phyloP scores from a whole-genome alignment of 1,284 basidiomycete genomes.

The Apiotrichum gamsii region DNA sequence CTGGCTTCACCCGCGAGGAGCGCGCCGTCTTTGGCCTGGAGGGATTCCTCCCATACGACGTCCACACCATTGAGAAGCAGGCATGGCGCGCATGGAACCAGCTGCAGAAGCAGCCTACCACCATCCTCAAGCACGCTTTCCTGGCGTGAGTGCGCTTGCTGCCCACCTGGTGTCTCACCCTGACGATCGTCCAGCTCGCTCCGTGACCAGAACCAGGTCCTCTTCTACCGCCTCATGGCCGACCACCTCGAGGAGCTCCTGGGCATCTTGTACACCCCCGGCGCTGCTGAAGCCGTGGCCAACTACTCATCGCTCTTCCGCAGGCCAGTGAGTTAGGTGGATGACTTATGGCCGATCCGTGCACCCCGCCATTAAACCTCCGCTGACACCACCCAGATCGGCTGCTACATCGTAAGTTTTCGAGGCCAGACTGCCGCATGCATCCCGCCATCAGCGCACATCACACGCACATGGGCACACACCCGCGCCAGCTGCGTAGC shows the following conservation, averaged over 20 bases:
- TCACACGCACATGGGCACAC: not conserved
- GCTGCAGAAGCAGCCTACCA: slow-evolving; percentile 41
- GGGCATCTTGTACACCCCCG: slow-evolving; percentile 55
- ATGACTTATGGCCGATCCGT: too few relatives aligned
- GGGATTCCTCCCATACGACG: slow-evolving; percentile 67
- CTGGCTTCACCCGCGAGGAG: slow-evolving; percentile 66
- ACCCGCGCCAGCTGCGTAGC: too few relatives aligned
- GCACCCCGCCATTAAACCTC: too few relatives aligned
- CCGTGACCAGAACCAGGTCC: slow-evolving; percentile 57
- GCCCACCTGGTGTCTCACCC: not conserved
- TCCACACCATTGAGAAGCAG: slow-evolving; percentile 71
- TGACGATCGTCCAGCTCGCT: slow-evolving; percentile 30
- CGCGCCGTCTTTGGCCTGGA: slow-evolving; percentile 63
- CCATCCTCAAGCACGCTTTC: slow-evolving; percentile 48
- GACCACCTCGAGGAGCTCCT: slow-evolving; percentile 62
- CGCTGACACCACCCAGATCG: slow-evolving; percentile 19
- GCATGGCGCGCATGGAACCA: slow-evolving; percentile 62
- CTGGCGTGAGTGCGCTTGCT: slow-evolving; percentile 29
- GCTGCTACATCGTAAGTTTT: slow-evolving; percentile 9
- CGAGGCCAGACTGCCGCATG: too few relatives aligned
- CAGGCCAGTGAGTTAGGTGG: slow-evolving; percentile 56
- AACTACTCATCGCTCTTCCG: slow-evolving; percentile 77
- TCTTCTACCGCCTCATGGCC: slow-evolving; percentile 65
- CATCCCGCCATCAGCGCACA: too few relatives aligned
- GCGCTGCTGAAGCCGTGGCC: slow-evolving; percentile 52